Base-by-base conservation (phyloP, 495 filamentous ascomycete genomes). In the Talaromyces ruber region DNA sequence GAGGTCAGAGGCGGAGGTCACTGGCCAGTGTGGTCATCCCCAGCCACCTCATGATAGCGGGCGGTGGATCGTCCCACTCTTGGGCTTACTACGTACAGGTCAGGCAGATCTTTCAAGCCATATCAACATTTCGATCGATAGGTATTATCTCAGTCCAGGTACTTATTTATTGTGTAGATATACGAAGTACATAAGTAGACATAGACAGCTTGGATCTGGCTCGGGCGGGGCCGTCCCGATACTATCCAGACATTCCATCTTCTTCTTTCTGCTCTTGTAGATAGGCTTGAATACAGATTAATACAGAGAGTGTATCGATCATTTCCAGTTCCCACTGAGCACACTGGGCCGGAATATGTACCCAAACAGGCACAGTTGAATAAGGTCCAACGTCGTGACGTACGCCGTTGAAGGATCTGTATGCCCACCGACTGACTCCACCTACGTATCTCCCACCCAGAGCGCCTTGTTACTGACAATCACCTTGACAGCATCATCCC, bases 221-320 rank as follows among this genome's bases (percentile, higher is more conserved):
- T 60, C 59, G 59, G 59, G 59, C 59, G 39, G 59, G 59, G 24
- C 59, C 37, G 59, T 47, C 24, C 59, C 59, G 59, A 60, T 54
- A 22, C 51, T 54, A 25, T 54, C 26, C 26, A 24, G 6, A 24
- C 11, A 37, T 37, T 6, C 30, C 30, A n/a, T n/a, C n/a, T 9
- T 37, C 34, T 37, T 37, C 34, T 39, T 14, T 39, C 14, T 39
- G 14, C 34, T 39, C 9, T 29, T 29, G 3, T 29, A 5, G 34
- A 1, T 34, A 1, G 34, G 16, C 28, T 29, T 29, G 32, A 16
- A 39, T 16, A n/a, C n/a, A n/a, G n/a, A n/a, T n/a, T n/a, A n/a
- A n/a, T n/a, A n/a, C n/a, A n/a, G n/a, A 39, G 34, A 47, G 3
- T 9, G 21, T 22, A 47, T 47, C 43, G 43, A n/a, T 3, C 43